Conservation (phyloP, 352 stramenopile species). For the Phytopythium sindhum region DNA sequence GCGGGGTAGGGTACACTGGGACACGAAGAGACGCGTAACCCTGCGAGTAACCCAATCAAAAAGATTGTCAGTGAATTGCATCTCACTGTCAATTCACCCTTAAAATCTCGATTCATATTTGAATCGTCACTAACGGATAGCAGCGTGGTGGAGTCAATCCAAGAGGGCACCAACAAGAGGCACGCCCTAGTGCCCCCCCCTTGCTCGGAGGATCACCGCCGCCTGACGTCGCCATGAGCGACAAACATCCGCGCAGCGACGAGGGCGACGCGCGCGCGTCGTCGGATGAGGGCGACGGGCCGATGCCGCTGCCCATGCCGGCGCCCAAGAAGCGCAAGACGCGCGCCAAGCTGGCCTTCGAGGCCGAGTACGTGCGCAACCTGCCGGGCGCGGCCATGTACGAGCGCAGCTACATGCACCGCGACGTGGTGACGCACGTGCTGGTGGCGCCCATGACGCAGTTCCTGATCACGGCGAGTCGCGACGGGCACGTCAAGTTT, state of each 20-base stretch:
- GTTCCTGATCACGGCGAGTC: slow-evolving; percentile 95
- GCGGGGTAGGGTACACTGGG: not conserved
- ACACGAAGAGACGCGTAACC: not conserved
- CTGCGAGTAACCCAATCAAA: not conserved
- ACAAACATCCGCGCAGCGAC: slow-evolving; percentile 13
- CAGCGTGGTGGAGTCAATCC: not conserved
- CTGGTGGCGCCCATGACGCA: slow-evolving; percentile 90
- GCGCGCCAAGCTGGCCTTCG: slow-evolving; percentile 44
- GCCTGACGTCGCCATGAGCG: not conserved
- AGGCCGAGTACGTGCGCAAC: slow-evolving; percentile 72
- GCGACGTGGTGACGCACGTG: slow-evolving; percentile 91
- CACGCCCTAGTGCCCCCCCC: too few species aligned
- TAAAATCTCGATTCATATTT: slow-evolving; percentile 5
- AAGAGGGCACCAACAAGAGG: not conserved
- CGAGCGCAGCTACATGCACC: slow-evolving; percentile 98
- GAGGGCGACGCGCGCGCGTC: slow-evolving; percentile 5
- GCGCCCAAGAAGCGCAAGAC: slow-evolving; percentile 39
- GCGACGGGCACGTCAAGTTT: slow-evolving; percentile 98
- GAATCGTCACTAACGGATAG: not conserved
- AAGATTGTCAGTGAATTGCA: too few species aligned
- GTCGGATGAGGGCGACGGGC: slow-evolving; percentile 47
- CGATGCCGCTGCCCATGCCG: slow-evolving; percentile 56
- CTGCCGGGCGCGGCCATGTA: slow-evolving; percentile 91
- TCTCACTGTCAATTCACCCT: too few species aligned
- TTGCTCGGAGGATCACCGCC: not conserved